Conservation (phyloP, 805 yeast species). For the Cyberlindnera mississippiensis region DNA sequence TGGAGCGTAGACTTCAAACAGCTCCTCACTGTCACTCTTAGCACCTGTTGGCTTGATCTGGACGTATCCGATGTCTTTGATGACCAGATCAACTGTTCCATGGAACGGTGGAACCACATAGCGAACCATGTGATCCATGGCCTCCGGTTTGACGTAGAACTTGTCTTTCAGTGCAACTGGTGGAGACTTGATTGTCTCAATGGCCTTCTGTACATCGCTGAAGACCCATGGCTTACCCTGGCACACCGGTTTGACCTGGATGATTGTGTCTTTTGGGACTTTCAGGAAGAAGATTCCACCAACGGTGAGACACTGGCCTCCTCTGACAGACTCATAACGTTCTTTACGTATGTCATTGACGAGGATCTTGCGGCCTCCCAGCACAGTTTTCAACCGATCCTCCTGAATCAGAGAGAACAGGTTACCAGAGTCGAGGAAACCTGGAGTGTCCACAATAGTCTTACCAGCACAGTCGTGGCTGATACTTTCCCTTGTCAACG, state of each 20-base stretch:
- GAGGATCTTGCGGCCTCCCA: slow-evolving; percentile 31
- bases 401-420: slow-evolving; percentile 29
- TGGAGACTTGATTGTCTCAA: slow-evolving; percentile 26
- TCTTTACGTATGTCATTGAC: slow-evolving; percentile 28
- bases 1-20: slow-evolving; percentile 53
- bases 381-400: slow-evolving; percentile 28
- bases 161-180: slow-evolving; percentile 27
- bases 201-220: slow-evolving; percentile 31
- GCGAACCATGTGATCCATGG: slow-evolving; percentile 33
- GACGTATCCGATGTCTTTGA: slow-evolving; percentile 62
- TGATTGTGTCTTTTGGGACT: slow-evolving; percentile 49
- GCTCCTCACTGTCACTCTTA: slow-evolving; percentile 30
- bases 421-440: slow-evolving; percentile 28
- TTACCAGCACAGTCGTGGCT: slow-evolving; percentile 35
- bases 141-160: slow-evolving; percentile 28
- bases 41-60: slow-evolving; percentile 58
- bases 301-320: slow-evolving; percentile 43
- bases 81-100: slow-evolving; percentile 62
- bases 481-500: slow-evolving; percentile 58
- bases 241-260: slow-evolving; percentile 44
- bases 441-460: slow-evolving; percentile 37
- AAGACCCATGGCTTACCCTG: slow-evolving; percentile 32
- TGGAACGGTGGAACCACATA: slow-evolving; percentile 66
- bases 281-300: slow-evolving; percentile 61
- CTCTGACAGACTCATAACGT: slow-evolving; percentile 35